A percentile compares a stretch with the other conserved stretches of the same genome.
Evolutionary conservation across 192 early-diverging fungal genomes (phyloP).

Genomic region (Linnemannia schmuckeri): DNA sequence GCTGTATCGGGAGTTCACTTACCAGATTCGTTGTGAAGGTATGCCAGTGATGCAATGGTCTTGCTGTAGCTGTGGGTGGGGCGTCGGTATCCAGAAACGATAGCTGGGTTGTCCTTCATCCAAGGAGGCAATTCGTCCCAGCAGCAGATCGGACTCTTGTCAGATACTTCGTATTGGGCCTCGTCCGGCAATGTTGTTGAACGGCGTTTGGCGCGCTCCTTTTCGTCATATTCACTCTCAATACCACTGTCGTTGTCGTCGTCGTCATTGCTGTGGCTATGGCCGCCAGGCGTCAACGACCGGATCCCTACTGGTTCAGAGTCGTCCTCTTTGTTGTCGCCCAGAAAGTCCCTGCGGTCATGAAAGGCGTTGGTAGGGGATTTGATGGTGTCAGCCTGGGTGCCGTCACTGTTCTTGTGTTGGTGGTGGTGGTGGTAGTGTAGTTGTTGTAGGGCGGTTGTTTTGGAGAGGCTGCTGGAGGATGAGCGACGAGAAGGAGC

Average conservation of each 20-base stretch:
- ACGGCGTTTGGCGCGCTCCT: background rate
- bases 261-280: background rate
- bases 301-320: conserved; percentile 23
- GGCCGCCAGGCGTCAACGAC: conserved; percentile 3
- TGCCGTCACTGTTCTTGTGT: background rate
- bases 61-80: conserved; percentile 40
- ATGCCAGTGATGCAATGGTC: conserved; percentile 19
- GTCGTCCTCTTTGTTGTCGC: background rate
- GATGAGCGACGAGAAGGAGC: conserved; percentile 17
- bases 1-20: background rate
- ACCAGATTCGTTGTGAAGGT: conserved; percentile 55
- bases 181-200: conserved; percentile 14
- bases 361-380: background rate
- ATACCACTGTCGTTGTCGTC: conserved; percentile 9
- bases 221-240: conserved; percentile 18
- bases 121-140: conserved; percentile 49
- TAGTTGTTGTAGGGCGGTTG: conserved; percentile 16
- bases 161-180: background rate
- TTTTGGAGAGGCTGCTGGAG: conserved; percentile 20
- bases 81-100: conserved; percentile 44
- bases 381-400: background rate
- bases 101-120: conserved; percentile 53
- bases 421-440: conserved; percentile 6
- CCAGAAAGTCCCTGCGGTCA: conserved; percentile 6
- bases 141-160: conserved; percentile 21